A percentile compares a stretch with the other conserved stretches of the same genome.
These are phyloP conservation scores for Gracilaria gracilis DNA, from an alignment of 23 red algal species.

Conservation along the genomic window DNA sequence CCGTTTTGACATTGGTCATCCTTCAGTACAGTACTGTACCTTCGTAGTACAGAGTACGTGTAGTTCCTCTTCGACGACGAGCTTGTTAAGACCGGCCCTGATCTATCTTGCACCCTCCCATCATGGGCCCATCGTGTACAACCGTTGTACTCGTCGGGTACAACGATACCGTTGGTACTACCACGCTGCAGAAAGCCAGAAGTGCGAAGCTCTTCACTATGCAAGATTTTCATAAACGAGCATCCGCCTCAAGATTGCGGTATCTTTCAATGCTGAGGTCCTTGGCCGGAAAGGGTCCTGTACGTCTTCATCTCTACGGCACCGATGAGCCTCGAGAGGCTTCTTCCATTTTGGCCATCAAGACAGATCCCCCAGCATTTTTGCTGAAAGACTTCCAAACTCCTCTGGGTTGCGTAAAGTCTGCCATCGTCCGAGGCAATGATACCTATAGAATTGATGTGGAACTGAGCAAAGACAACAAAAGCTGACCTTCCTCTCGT, in stretches of 20 bases:
- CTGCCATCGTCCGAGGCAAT: not conserved
- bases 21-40: no score
- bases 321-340: conserved; percentile 7
- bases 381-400: conserved; percentile 14
- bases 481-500: not conserved
- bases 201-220: not conserved
- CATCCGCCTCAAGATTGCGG: conserved; percentile 6
- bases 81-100: no score
- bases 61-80: no score
- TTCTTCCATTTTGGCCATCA: not conserved
- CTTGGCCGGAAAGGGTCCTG: conserved; percentile 6
- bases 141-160: no score
- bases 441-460: not conserved
- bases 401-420: conserved; percentile 17
- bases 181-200: no score
- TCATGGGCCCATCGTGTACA: no score
- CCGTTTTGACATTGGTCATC: no score
- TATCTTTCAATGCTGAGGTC: conserved; percentile 17
- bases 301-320: conserved; percentile 13
- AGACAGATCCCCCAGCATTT: not conserved
- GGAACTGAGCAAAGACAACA: not conserved
- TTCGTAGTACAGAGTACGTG: no score
- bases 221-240: not conserved
- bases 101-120: no score
- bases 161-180: no score